Evolutionary conservation across 495 filamentous ascomycete genomes (phyloP).

Genomic region (Chaetomium cochliodes): DNA sequence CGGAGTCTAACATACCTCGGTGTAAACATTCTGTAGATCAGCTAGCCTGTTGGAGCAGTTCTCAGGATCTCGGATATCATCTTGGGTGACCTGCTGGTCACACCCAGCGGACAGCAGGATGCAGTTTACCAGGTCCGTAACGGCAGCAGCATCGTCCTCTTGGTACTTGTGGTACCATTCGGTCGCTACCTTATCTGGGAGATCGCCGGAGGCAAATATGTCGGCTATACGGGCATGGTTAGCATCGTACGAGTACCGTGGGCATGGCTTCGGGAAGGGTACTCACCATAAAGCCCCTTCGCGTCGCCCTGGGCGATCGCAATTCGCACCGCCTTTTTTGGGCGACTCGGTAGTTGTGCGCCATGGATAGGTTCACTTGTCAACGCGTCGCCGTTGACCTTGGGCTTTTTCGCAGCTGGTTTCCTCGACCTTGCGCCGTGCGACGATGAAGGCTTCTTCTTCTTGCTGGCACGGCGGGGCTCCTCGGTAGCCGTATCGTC

Average conservation of each 20-base stretch:
- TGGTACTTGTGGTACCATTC: constrained; percentile 77
- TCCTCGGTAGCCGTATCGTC: constrained; percentile 47
- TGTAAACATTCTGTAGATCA: constrained; percentile 79
- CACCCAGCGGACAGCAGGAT: constrained; percentile 81
- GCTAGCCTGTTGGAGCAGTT: constrained; percentile 63
- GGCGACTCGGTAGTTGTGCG: constrained; percentile 57
- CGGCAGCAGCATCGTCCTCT: constrained; percentile 60
- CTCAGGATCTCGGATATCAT: constrained; percentile 86
- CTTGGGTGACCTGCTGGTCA: constrained; percentile 64
- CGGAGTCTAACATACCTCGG: constrained; percentile 50
- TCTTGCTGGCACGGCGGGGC: constrained; percentile 32
- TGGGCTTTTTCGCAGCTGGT: constrained; percentile 71
- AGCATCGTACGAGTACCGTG: constrained; percentile 23
- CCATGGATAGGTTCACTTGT: constrained; percentile 35
- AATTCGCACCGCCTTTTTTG: constrained; percentile 57
- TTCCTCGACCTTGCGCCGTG: constrained; percentile 50
- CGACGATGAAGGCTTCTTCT: constrained; percentile 36
- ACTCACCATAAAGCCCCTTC: constrained; percentile 75
- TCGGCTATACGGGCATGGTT: constrained; percentile 56
- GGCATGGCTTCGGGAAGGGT: neutral
- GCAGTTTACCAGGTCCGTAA: constrained; percentile 86
- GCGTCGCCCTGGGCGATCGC: constrained; percentile 53
- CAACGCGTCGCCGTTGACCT: constrained; percentile 61
- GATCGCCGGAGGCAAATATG: constrained; percentile 70
- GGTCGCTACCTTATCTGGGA: constrained; percentile 70